A percentile compares a stretch with the other conserved stretches of the same genome.
phyloP scores from a whole-genome alignment of 192 early-diverging fungal genomes.

The Coemansia sp. region DNA sequence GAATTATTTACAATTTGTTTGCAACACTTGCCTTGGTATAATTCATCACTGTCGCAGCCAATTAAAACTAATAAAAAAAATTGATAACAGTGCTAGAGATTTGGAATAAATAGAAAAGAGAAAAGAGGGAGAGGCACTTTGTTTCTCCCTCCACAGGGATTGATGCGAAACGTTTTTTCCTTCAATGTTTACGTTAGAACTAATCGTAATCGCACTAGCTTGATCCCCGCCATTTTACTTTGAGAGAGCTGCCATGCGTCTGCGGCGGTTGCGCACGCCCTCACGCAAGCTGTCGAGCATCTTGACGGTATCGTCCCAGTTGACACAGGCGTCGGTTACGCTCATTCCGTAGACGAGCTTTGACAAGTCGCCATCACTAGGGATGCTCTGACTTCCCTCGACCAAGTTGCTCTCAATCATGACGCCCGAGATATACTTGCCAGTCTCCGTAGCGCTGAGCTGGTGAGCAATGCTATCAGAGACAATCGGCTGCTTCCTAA shows the following conservation, averaged over 20 bases:
- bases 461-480: constrained; percentile 65
- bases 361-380: constrained; percentile 66
- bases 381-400: constrained; percentile 82
- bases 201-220: neutral
- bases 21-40: constrained; percentile 38
- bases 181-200: constrained; percentile 4
- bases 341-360: constrained; percentile 81
- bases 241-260: constrained; percentile 23
- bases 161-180: neutral
- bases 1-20: neutral
- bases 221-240: neutral
- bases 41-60: constrained; percentile 33
- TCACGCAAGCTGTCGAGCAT: constrained; percentile 71
- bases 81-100: neutral
- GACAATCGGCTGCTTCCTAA: constrained; percentile 80
- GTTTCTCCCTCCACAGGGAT: neutral
- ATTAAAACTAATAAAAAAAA: neutral
- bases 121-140: neutral
- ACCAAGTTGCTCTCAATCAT: constrained; percentile 94
- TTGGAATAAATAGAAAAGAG: neutral
- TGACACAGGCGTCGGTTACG: constrained; percentile 91
- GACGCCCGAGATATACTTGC: constrained; percentile 82
- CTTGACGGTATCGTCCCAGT: constrained; percentile 84
- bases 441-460: constrained; percentile 61
- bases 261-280: constrained; percentile 70